Evolutionary conservation across 2,329 filamentous ascomycete genomes (phyloP).

Genomic region (Acarospora socialis): DNA sequence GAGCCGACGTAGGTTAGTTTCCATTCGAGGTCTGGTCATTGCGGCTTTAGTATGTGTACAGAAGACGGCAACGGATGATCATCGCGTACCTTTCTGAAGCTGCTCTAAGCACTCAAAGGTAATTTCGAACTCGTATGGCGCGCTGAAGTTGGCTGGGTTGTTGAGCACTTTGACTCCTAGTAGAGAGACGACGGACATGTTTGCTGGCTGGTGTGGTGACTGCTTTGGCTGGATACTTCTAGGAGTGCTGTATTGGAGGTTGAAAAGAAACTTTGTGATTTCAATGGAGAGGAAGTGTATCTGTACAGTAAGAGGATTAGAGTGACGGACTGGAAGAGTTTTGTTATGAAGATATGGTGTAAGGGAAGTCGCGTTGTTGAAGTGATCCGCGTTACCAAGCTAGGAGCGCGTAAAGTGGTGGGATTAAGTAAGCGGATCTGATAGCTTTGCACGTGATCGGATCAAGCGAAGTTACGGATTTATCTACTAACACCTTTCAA

Average conservation of each 20-base stretch:
- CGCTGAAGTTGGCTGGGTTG: conserved; percentile 88
- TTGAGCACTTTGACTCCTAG: conserved; percentile 92
- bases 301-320: too few relatives aligned
- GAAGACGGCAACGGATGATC: neutral
- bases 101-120: conserved; percentile 96
- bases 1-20: conserved; percentile 98
- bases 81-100: conserved; percentile 64
- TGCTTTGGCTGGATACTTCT: conserved; percentile 15
- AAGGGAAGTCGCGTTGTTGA: too few relatives aligned
- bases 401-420: too few relatives aligned
- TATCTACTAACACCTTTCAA: too few relatives aligned
- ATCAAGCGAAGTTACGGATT: too few relatives aligned
- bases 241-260: conserved; percentile 11
- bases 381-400: too few relatives aligned
- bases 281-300: too few relatives aligned
- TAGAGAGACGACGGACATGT: conserved; percentile 91
- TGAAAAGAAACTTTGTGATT: too few relatives aligned
- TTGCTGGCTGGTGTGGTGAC: conserved; percentile 21
- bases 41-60: conserved; percentile 2
- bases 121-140: conserved; percentile 94
- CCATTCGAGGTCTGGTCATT: conserved; percentile 76
- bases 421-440: too few relatives aligned
- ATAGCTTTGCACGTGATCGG: too few relatives aligned
- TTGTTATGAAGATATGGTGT: too few relatives aligned
- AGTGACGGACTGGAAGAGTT: too few relatives aligned